These are phyloP conservation scores for Kodamaea alishanica DNA, from an alignment of 1,139 yeast genomes.

Conservation along the genomic window DNA sequence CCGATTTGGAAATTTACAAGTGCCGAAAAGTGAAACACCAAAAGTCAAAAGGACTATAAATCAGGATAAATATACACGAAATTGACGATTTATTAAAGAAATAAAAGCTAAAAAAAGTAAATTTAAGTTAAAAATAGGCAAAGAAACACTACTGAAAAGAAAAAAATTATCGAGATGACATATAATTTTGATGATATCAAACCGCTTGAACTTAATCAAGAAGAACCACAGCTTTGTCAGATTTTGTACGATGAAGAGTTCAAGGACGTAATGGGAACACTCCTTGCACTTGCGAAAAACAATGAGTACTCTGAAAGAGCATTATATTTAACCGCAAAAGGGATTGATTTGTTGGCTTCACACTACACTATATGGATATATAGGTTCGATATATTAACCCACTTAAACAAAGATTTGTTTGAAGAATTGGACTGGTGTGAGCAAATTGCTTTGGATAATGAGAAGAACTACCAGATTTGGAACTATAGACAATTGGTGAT, in stretches of 20 bases:
- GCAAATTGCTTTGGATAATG: constrained; percentile 64
- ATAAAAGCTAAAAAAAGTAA: background rate
- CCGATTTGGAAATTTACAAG: no score
- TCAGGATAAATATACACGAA: no score
- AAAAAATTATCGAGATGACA: constrained; percentile 3
- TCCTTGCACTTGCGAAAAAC: constrained; percentile 56
- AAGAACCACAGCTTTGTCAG: constrained; percentile 59
- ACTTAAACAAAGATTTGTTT: constrained; percentile 30
- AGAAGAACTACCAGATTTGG: constrained; percentile 96
- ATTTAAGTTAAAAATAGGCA: no score
- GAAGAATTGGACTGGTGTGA: constrained; percentile 62
- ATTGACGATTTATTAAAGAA: no score
- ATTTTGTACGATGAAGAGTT: constrained; percentile 79
- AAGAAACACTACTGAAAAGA: background rate
- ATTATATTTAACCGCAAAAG: constrained; percentile 56
- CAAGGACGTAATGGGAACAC: constrained; percentile 52
- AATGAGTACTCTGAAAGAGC: constrained; percentile 73
- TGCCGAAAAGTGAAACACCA: no score
- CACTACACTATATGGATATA: constrained; percentile 92
- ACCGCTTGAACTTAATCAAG: constrained; percentile 42
- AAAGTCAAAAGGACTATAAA: no score
- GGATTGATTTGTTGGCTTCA: constrained; percentile 73
- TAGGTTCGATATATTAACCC: constrained; percentile 54
- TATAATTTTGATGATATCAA: constrained; percentile 37
- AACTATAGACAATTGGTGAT: constrained; percentile 72